Base-by-base conservation (phyloP, 345 rosid genomes). In the Laguncularia racemosa region DNA sequence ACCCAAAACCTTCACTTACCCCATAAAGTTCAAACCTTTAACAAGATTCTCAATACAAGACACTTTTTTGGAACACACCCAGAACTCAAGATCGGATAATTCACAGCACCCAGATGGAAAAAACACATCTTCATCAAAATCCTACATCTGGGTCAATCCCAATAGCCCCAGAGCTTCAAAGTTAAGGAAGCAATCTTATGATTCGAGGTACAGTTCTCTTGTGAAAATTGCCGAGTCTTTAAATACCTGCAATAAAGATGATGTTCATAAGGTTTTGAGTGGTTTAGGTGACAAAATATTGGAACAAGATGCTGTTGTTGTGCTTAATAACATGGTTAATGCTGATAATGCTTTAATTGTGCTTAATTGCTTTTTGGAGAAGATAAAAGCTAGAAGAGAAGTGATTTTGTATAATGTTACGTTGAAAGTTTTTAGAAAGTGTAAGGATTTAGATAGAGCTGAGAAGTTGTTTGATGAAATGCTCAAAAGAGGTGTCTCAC, bases 61-160 rank as follows among this genome's bases (percentile, higher is more conserved):
- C 60, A 44, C 74, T 8, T 16, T 71, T 21, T 33, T 59, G 9
- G 20, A 74, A 3, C 70, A 76, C 62, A 47, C 71, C 19, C 67
- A 48, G 54, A 50, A 20, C 60, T 12, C 23, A 50, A 64, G 8
- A 44, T 15, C 57, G 4, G 52, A 59, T 1, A 67, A 48, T 48
- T 13, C 65, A 1, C 55, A 49, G 3, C n/a, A 44, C 61, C 77
- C 79, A 33, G 71, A 55, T n/a, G 54, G 50, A 4, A 61, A 67
- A 50, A 44, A 60, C 46, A 28, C 47, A 18, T 61, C 72, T 49
- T 60, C 79, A 12, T 50, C 78, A 16, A 83, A 77, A 67, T 72
- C 76, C 66, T 67, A 75, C 75, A 68, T 74, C 49, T 86, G 96
- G 96, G 89, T 92, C 63, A 92, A 92, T 61, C 96, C 98, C 63